Base-by-base conservation (phyloP, 2,329 filamentous ascomycete species). In the Aureobasidium sp. region DNA sequence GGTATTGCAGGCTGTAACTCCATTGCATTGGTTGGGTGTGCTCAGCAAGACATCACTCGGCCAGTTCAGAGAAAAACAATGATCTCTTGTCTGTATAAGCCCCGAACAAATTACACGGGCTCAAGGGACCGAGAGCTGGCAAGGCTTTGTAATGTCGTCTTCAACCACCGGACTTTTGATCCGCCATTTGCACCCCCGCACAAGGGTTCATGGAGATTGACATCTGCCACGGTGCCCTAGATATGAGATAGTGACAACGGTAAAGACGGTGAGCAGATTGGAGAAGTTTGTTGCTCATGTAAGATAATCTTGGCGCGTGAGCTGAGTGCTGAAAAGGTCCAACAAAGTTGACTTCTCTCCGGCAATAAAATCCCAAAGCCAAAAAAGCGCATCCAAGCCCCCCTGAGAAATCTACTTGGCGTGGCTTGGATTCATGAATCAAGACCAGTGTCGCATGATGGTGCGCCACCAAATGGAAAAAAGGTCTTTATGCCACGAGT, bases 371-470 rank as follows among this genome's bases (percentile, higher is more conserved):
- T 31, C 52, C 17, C 2, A 44, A 44, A 44, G 41, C 41, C 41
- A 22, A 42, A 8, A 22, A 44, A 45, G 34, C 2, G 5, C 41
- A 36, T 3, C 29, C 9, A 22, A 44, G 15, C 15, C 34, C 52
- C 52, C 52, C 52, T 57, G 53, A 36, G 29, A 57, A 17, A 41
- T 41, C 8, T 15, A 55, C 37, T 56, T 56, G 52, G 52, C 27
- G 53, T 45, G 53, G 41, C 53, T 45, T 39, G 15, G 27, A 22
- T 45, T 17, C 52, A 55, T 29, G 37, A 55, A 42, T 41, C 53
- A 45, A 34, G 9, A 57, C 41, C 53, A 7, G 53, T 39, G 53
- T 57, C 53, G 53, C 53, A 57, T 45, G 29, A 57, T 22, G 25
- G 3, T 36, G 53, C 53, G 53, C 53, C 53, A 57, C 53, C 25